Percentiles rank a stretch among this genome's conserved stretches.
Conservation (phyloP, 2,329 filamentous ascomycete species). For the Colletotrichum truncatum region DNA sequence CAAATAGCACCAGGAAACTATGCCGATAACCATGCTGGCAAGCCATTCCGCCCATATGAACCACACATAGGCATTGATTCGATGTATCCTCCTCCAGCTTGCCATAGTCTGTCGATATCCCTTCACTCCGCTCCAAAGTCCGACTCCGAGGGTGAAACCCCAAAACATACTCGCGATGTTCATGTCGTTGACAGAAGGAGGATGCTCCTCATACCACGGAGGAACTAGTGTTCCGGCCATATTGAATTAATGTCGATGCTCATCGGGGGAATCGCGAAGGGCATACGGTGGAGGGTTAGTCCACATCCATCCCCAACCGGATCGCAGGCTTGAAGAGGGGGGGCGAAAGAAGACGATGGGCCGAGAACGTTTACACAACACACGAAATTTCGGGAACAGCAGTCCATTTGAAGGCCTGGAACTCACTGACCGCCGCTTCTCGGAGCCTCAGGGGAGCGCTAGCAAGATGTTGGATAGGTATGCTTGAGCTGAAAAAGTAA, state of each 20-base stretch:
- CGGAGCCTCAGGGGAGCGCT: conserved; percentile 14
- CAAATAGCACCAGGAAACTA: conserved; percentile 47
- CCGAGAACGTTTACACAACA: not conserved
- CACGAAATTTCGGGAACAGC: not conserved
- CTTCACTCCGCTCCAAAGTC: conserved; percentile 43
- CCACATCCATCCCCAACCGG: not conserved
- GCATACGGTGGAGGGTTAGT: not conserved
- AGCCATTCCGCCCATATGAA: conserved; percentile 51
- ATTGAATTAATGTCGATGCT: not conserved
- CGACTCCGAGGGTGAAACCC: conserved; percentile 48
- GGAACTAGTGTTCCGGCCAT: conserved; percentile 26
- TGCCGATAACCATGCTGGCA: conserved; percentile 43
- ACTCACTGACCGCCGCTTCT: conserved; percentile 1
- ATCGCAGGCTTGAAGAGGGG: not conserved
- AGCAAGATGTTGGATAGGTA: not conserved
- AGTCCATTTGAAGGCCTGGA: conserved; percentile 3
- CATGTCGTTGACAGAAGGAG: conserved; percentile 37
- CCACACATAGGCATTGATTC: conserved; percentile 46
- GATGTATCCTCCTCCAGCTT: conserved; percentile 41
- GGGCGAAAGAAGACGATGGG: not conserved
- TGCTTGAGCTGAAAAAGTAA: not conserved
- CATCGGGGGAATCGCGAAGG: not conserved
- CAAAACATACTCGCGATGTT: conserved; percentile 46
- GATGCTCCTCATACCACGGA: conserved; percentile 21
- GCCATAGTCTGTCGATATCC: conserved; percentile 44